phyloP scores from a whole-genome alignment of 805 yeast genomes.

The Pichia deserticola region DNA sequence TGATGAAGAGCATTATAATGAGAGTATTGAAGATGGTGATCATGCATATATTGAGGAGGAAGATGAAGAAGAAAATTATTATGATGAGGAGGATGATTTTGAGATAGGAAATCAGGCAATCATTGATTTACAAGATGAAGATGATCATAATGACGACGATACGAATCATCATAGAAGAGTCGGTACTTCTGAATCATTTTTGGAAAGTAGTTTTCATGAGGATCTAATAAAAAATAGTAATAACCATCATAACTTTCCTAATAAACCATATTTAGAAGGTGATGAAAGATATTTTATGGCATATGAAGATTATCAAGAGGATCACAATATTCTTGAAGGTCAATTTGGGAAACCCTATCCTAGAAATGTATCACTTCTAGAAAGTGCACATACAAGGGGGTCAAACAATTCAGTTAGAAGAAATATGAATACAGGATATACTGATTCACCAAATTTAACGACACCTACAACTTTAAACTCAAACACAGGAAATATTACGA shows the following conservation, averaged over 20 bases:
- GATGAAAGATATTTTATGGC: constrained; percentile 30
- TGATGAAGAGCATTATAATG: constrained; percentile 20
- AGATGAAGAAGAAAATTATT: constrained; percentile 19
- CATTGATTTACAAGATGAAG: constrained; percentile 9
- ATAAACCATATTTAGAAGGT: neutral
- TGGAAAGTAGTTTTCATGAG: constrained; percentile 12
- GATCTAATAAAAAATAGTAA: neutral
- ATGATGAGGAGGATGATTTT: constrained; percentile 22
- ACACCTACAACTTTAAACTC: constrained; percentile 7
- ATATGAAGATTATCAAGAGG: constrained; percentile 31
- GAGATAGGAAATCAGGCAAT: constrained; percentile 14
- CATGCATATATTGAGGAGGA: neutral
- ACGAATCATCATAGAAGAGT: neutral
- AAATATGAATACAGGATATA: constrained; percentile 1
- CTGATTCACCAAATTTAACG: constrained; percentile 4
- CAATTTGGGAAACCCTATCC: neutral
- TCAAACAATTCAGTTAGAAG: constrained; percentile 1
- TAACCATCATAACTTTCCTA: neutral
- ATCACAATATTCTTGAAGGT: constrained; percentile 21
- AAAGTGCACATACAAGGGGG: constrained; percentile 5
- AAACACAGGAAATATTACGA: constrained; percentile 5
- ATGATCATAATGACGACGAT: constrained; percentile 1
- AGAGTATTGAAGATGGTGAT: neutral
- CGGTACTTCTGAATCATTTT: neutral
- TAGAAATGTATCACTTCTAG: constrained; percentile 7